phyloP scores from a whole-genome alignment of 2,329 filamentous ascomycete genomes.

The Fusarium poae region DNA sequence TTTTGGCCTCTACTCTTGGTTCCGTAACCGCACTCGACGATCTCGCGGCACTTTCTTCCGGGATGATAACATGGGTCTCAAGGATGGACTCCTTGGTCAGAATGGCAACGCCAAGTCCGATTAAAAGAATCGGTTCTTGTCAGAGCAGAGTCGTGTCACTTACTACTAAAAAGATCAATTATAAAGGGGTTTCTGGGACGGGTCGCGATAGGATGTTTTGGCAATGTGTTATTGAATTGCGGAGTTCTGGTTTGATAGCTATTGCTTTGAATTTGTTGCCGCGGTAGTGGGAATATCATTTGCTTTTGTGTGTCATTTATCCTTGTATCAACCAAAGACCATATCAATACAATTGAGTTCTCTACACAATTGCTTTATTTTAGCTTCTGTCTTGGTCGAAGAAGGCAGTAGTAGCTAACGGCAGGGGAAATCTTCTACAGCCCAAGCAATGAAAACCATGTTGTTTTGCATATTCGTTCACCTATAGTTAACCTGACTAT shows the following conservation, averaged over 20 bases:
- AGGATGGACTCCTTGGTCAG: constrained; percentile 73
- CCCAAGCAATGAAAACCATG: background rate
- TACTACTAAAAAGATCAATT: background rate
- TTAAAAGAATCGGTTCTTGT: constrained; percentile 31
- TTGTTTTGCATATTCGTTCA: background rate
- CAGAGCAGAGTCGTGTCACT: background rate
- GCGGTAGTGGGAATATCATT: constrained; percentile 36
- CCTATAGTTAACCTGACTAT: background rate
- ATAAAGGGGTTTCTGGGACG: constrained; percentile 29
- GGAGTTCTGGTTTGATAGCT: constrained; percentile 48
- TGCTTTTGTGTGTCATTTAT: background rate
- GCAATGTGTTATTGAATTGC: constrained; percentile 25
- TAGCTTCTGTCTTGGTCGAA: no score
- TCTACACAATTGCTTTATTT: background rate
- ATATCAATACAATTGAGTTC: background rate
- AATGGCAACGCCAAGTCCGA: constrained; percentile 55
- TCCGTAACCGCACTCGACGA: constrained; percentile 67
- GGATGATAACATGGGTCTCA: constrained; percentile 69
- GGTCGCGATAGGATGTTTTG: constrained; percentile 19
- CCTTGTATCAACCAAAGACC: background rate
- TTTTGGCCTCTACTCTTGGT: constrained; percentile 66
- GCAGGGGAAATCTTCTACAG: background rate
- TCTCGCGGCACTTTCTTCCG: constrained; percentile 71
- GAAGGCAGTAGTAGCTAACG: background rate
- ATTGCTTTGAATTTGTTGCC: constrained; percentile 25